Percentiles rank a stretch among this genome's conserved stretches.
Conservation (phyloP, 2,329 filamentous ascomycete genomes). For the Calonectria crousiana region DNA sequence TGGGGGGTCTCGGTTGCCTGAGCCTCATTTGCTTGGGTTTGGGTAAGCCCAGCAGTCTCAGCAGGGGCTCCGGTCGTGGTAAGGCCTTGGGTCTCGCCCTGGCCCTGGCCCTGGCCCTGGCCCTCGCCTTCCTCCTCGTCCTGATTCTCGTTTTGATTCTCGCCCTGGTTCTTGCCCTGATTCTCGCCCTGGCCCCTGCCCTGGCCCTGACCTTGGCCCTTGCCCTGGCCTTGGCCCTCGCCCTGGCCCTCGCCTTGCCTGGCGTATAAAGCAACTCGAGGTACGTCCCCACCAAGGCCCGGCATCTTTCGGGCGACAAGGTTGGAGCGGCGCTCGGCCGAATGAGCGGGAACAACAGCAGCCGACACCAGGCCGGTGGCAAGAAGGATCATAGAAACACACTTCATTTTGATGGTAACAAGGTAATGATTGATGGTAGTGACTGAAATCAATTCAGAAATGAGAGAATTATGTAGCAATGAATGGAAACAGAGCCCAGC, state of each 20-base stretch:
- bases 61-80: not conserved
- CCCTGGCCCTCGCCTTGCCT: not conserved
- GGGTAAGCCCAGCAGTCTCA: not conserved
- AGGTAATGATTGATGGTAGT: not conserved
- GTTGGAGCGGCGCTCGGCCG: not conserved
- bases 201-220: not conserved
- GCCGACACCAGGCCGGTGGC: not conserved
- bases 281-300: not conserved
- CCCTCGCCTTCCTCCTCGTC: not conserved
- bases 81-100: not conserved
- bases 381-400: not conserved
- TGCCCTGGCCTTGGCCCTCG: not conserved
- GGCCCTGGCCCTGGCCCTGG: not conserved
- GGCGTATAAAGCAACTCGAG: not conserved
- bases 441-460: constrained; percentile 7
- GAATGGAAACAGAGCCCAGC: constrained; percentile 9
- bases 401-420: not conserved
- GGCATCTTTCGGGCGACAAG: not conserved
- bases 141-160: not conserved
- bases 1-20: not conserved
- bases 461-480: not conserved
- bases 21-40: not conserved
- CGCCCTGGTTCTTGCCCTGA: not conserved
- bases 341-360: not conserved
- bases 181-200: not conserved